phyloP scores from a whole-genome alignment of 306 rosid genomes.

The Gleditsia sinensis region DNA sequence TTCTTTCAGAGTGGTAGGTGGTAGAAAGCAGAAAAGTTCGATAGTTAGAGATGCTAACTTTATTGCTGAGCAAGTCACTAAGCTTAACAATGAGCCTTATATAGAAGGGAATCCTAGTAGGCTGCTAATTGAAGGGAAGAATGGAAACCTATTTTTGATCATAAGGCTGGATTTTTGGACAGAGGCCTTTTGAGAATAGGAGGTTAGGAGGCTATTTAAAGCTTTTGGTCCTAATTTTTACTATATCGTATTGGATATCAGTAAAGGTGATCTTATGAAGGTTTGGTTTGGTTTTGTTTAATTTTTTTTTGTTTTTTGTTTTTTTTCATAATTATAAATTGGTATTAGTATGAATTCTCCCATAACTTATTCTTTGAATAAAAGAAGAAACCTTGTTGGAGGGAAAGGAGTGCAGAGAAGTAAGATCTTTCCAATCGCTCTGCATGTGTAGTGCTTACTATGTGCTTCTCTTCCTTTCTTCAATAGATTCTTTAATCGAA shows the following conservation, averaged over 20 bases:
- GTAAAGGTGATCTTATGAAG: no score
- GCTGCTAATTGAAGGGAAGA: background rate
- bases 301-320: no score
- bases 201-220: no score
- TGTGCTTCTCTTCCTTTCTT: background rate
- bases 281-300: no score
- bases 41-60: background rate
- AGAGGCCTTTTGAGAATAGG: background rate
- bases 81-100: background rate
- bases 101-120: background rate
- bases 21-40: background rate
- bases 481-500: background rate
- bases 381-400: background rate
- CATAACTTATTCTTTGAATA: background rate
- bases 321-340: no score
- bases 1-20: background rate
- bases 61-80: background rate
- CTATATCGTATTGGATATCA: no score
- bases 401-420: background rate
- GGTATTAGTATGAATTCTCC: background rate
- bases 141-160: background rate
- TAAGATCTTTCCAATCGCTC: background rate
- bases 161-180: background rate
- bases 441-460: background rate
- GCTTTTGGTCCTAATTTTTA: no score